Conservation (phyloP, 371 early-diverging fungal genomes). For the Mortierella sp. region DNA sequence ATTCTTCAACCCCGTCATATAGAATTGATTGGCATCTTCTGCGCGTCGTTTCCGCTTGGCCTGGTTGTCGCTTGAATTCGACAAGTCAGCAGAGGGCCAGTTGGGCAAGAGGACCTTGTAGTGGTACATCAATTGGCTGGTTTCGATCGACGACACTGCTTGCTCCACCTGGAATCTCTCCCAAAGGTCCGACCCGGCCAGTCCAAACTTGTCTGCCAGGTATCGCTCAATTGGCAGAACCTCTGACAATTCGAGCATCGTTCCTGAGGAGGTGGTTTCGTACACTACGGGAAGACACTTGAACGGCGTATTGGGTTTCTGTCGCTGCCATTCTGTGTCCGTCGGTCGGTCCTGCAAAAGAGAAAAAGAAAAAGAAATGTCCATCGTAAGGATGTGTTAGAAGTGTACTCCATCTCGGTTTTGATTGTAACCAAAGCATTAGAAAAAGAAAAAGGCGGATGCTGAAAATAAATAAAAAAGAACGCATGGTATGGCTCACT, state of each 20-base stretch:
- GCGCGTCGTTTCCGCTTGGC: not conserved
- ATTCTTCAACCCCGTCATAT: not conserved
- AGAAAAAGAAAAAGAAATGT: not conserved
- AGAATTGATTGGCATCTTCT: not conserved
- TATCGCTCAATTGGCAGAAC: slow-evolving; percentile 56
- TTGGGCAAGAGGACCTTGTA: not conserved
- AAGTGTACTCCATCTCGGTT: not conserved
- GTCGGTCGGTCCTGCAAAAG: not conserved
- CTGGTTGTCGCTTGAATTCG: not conserved
- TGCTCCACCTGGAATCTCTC: slow-evolving; percentile 6
- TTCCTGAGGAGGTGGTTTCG: slow-evolving; percentile 29
- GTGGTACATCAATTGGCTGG: not conserved
- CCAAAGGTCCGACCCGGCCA: slow-evolving; percentile 10
- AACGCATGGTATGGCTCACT: slow-evolving; percentile 48
- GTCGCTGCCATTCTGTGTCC: not conserved
- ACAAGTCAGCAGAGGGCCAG: not conserved
- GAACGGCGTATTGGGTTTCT: not conserved
- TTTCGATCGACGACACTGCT: not conserved
- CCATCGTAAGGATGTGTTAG: not conserved
- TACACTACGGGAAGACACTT: slow-evolving; percentile 50
- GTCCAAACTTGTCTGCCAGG: slow-evolving; percentile 37
- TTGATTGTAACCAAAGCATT: not conserved
- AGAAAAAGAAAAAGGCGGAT: not conserved
- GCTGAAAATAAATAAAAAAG: not conserved
- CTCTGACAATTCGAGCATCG: slow-evolving; percentile 42